Evolutionary conservation across 2,329 filamentous ascomycete species (phyloP).

Genomic region (Raffaelea ambrosiae): DNA sequence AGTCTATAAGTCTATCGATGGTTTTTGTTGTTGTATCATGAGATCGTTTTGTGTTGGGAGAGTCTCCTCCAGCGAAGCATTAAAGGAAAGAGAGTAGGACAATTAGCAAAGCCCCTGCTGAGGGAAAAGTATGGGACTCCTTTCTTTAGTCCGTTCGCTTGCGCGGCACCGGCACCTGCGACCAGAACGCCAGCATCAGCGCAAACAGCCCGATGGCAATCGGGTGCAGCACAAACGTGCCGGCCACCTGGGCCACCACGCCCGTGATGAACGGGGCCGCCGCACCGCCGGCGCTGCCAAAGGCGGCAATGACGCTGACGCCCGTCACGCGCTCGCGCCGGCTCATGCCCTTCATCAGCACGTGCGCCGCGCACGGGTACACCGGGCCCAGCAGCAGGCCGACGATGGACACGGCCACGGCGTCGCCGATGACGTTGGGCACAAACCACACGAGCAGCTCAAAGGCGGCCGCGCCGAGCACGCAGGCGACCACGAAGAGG

Average conservation of each 20-base stretch:
- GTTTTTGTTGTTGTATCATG: too few species aligned
- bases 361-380: slow-evolving; percentile 62
- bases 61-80: too few species aligned
- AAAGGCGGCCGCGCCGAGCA: slow-evolving; percentile 54
- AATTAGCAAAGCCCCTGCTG: too few species aligned
- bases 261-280: slow-evolving; percentile 59
- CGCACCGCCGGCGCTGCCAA: slow-evolving; percentile 61
- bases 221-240: slow-evolving; percentile 57
- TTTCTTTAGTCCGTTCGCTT: slow-evolving; percentile 55
- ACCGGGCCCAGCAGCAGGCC: slow-evolving; percentile 71
- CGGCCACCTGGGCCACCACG: slow-evolving; percentile 50
- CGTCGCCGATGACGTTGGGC: slow-evolving; percentile 64
- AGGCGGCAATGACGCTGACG: slow-evolving; percentile 60
- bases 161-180: slow-evolving; percentile 40
- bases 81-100: too few species aligned
- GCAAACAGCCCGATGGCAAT: slow-evolving; percentile 58
- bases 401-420: slow-evolving; percentile 59
- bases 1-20: too few species aligned
- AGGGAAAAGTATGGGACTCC: too few species aligned
- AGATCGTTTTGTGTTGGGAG: too few species aligned
- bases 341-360: slow-evolving; percentile 54
- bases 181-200: slow-evolving; percentile 60
- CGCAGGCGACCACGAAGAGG: slow-evolving; percentile 55
- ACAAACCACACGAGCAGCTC: slow-evolving; percentile 73
- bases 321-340: slow-evolving; percentile 52